Evolutionary conservation across 768 basidiomycete genomes (phyloP).

Genomic region (Gautieria morchelliformis): DNA sequence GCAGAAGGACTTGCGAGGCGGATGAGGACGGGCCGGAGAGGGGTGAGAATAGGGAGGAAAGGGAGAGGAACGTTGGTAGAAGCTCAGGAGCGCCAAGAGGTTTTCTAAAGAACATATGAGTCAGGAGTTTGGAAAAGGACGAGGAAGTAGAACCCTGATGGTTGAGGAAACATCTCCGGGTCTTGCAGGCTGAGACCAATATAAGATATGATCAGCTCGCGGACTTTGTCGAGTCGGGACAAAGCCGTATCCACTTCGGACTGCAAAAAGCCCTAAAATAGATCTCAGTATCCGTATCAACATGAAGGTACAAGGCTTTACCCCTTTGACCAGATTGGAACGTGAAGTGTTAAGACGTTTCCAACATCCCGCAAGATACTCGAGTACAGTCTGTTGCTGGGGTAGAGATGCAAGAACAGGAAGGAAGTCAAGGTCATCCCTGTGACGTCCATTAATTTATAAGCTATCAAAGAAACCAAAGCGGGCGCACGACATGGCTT

Average conservation of each 20-base stretch:
- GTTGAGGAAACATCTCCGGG: constrained; percentile 92
- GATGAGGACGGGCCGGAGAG: constrained; percentile 40
- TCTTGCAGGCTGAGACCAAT: constrained; percentile 84
- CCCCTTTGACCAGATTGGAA: constrained; percentile 27
- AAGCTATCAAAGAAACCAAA: constrained; percentile 6
- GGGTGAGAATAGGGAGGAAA: constrained; percentile 61
- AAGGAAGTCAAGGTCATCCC: constrained; percentile 68
- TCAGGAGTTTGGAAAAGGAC: not conserved
- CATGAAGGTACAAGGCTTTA: not conserved
- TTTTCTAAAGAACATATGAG: constrained; percentile 34
- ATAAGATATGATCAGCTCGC: constrained; percentile 81
- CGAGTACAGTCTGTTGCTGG: constrained; percentile 68
- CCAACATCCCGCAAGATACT: constrained; percentile 89
- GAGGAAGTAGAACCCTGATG: constrained; percentile 44
- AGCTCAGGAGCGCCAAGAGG: constrained; percentile 72
- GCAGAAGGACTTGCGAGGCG: constrained; percentile 41
- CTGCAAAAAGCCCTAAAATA: constrained; percentile 47
- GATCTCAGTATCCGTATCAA: not conserved
- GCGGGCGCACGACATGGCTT: constrained; percentile 54
- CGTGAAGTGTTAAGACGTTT: constrained; percentile 62
- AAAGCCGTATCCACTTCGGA: constrained; percentile 54
- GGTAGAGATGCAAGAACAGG: constrained; percentile 72
- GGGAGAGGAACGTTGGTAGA: constrained; percentile 66
- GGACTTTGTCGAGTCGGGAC: constrained; percentile 59
- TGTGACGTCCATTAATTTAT: constrained; percentile 18